Evolutionary conservation across 139 green algal species (phyloP), one percentile per base, ranked within the genome.

Genomic region (Pycnococcus provasolii): DNA sequence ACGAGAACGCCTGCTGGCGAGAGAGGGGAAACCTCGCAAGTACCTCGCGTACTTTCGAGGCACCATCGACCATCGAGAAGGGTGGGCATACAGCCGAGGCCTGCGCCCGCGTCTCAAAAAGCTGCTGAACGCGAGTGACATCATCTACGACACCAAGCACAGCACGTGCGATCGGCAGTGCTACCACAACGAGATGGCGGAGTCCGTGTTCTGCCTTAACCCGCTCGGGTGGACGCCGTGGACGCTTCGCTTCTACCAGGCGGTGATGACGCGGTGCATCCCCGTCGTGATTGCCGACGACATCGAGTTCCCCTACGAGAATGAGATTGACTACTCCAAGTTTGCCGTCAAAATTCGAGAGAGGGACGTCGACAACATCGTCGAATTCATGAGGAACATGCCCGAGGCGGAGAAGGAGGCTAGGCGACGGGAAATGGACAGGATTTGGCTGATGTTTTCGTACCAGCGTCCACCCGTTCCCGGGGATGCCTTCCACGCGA

Each of bases 251-350:
- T 72, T 71, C 41, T 78, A 78, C 51, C 64, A 77, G 47, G 71
- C 67, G 42, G 54, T 78, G 60, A 78, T 78, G 72, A 62, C 61
- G 7, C 53, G 72, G n/a, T 78, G 72, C 72, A 78, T 78, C 45
- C 72, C 72, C 1, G 46, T 78, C 4, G 13, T 78, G 42, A 75
- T 78, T 26, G 72, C 72, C 4, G 66, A 78, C 53, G 61, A 78
- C 8, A 78, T 78, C 53, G 72, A 78, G 65, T 78, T 78, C 45
- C 72, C 72, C 7, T 78, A 58, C 61, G 67, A 75, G 53, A 58
- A 57, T 8, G 57, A 74, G 58, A 67, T 77, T 51, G 67, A 77
- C 41, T 77, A 77, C 57, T 62, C 39, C 37, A 39, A 76, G 58
- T 75, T 77, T n/a, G 57, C 71, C 53, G 8, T 77, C 2, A 77